Evolutionary conservation across 2,329 filamentous ascomycete species (phyloP), one percentile per base, ranked within the genome.

Genomic region (Pseudocercospora macadamiae): DNA sequence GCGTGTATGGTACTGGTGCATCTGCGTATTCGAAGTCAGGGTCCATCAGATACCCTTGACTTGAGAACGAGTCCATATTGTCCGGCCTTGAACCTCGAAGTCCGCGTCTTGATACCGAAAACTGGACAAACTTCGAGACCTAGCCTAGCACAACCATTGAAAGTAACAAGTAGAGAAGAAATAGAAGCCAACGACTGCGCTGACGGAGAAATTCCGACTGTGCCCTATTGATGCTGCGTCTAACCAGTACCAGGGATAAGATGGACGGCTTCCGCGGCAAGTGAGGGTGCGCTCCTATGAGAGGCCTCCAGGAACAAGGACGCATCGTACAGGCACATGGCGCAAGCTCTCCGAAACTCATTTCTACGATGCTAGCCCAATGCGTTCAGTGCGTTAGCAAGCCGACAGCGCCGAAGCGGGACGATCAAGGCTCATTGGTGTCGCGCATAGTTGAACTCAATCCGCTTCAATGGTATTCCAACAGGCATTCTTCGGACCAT

Each of bases 391-490:
- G 44, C 44, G 26, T n/a, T 30, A 9, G 25, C 44, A 26, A 48
- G 44, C 44, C 21, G 44, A 23, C 12, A 48, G 10, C 16, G 28
- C 44, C 44, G 14, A 28, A 23, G 14, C 44, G 14, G 23, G 39
- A n/a, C n/a, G n/a, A n/a, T n/a, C 36, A 39, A 39, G 36, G 36
- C 16, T 16, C 44, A 48, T 48, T 48, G 9, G 25, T 48, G 45
- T 49, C 45, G 26, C 25, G 45, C 45, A 49, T 32, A 28, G 45
- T 25, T 28, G 25, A 49, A 32, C 45, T 49, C 25, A 49, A 49
- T 18, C 45, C 26, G 25, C 16, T 16, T 16, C 10, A 10, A 49
- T 49, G n/a, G 45, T n/a, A 49, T 19, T 16, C 21, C 12, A 30
- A 19, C 45, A 28, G 26, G 45, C 45, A 45, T 45, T 18, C n/a